Evolutionary conservation across 2,329 filamentous ascomycete species (phyloP).

Genomic region (Simplicillium sp.): DNA sequence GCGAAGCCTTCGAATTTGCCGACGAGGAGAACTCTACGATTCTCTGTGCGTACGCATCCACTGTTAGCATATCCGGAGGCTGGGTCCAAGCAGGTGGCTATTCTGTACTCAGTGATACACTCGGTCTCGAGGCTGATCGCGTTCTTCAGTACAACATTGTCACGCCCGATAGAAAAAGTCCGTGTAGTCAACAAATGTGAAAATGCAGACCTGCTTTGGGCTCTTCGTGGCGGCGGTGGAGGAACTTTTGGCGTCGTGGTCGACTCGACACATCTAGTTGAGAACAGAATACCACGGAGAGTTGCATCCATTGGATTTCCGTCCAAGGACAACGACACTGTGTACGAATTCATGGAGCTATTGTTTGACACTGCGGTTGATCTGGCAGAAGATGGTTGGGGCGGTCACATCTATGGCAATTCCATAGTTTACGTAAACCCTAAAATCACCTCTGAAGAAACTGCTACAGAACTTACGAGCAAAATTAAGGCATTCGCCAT

Average conservation of each 20-base stretch:
- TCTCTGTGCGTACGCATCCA: slow-evolving; percentile 5
- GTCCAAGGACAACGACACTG: slow-evolving; percentile 18
- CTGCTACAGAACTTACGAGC: slow-evolving; percentile 1
- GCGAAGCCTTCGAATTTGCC: slow-evolving; percentile 6
- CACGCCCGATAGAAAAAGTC: slow-evolving; percentile 28
- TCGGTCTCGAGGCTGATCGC: slow-evolving; percentile 39
- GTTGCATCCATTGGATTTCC: not conserved
- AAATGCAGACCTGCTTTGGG: slow-evolving; percentile 44
- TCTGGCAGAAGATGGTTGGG: slow-evolving; percentile 10
- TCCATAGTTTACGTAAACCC: slow-evolving; percentile 7
- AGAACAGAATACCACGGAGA: not conserved
- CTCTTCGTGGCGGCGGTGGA: slow-evolving; percentile 36
- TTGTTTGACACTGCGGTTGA: slow-evolving; percentile 8
- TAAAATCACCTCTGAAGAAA: not conserved
- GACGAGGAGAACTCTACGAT: slow-evolving; percentile 4
- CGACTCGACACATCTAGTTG: not conserved
- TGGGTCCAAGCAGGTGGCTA: slow-evolving; percentile 26
- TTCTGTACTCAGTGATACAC: slow-evolving; percentile 24
- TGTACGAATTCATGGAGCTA: slow-evolving; percentile 4
- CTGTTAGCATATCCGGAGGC: slow-evolving; percentile 5
- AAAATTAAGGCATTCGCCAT: slow-evolving; percentile 1
- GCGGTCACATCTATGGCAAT: slow-evolving; percentile 11
- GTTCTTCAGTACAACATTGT: slow-evolving; percentile 33
- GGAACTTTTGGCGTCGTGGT: slow-evolving; percentile 40
- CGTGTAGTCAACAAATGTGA: slow-evolving; percentile 29